Evolutionary conservation across 208 protist species (phyloP), one percentile per base, ranked within the genome.

Genomic region (Crithidia thermophila): DNA sequence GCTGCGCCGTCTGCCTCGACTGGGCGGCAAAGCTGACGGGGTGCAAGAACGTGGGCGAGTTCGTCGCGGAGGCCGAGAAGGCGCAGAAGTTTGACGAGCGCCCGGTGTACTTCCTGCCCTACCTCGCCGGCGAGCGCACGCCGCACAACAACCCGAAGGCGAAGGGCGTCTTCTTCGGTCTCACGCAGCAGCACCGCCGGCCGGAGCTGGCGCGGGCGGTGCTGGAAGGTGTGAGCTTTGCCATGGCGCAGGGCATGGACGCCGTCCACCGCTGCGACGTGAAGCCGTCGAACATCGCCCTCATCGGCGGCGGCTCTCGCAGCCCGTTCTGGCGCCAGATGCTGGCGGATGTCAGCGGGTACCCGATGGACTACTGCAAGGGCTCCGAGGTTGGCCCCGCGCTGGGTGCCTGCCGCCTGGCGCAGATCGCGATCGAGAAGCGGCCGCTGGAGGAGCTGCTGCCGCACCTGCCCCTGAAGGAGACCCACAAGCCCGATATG

Each of bases 251-350:
- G 58, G 87, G 87, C 50, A 89, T 94, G 79, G 84, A 88, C 49
- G 88, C 82, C 4, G 82, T 91, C 45, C 84, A 91, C 70, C 82
- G 81, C 52, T 91, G 88, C 75, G 57, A 76, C 43, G 81, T 86
- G 42, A 60, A 52, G 75, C 85, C 82, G 16, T 75, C 61, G 39
- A 83, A 67, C 71, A 88, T 90, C 56, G 71, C 80, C 37, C 77
- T 91, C 37, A 84, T 91, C 63, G 88, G 84, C 53, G 84, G 88
- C 45, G 84, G 85, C 55, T 76, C 75, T 13, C 82, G 75, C 53
- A 90, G 80, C 58, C 67, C 72, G 20, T 84, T 94, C 63, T 91
- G 85, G 85, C 79, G 88, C 14, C 88, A 91, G 77, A 89, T 87
- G 88, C 75, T 91, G 20, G 84, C 82, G 13, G 85, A 94, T 53